Evolutionary conservation across 768 basidiomycete species (phyloP), one percentile per base, ranked within the genome.

Genomic region (Pulveroboletus sp.): DNA sequence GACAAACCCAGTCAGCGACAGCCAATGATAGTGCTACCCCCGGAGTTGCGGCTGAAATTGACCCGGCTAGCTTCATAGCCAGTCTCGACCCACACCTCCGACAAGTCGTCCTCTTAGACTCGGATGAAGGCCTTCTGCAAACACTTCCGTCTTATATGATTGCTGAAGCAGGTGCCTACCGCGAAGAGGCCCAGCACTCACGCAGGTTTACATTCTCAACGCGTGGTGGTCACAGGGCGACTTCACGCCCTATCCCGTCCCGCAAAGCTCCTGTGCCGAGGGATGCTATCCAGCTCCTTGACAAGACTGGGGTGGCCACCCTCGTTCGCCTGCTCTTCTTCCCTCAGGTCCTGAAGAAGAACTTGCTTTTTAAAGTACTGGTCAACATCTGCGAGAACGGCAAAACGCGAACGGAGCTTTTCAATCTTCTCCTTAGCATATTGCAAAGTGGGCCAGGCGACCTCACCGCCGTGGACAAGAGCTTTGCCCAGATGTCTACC

Each of bases 381-480:
- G 85, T 92, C 55, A 95, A 98, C 64, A 76, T 99, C 8, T 99
- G 93, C 71, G 94, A 98, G 71, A 99, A 99, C 64, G 73, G 82
- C 3, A 90, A 87, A 62, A 93, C 95, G 0, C 80, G 96, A 17
- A 83, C 82, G 6, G 96, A 99, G 58, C 75, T 98, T 21, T 89
- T 99, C 76, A 96, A 94, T 62, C 79, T 97, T 13, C 80, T 99
- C 18, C 77, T 99, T n/a, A 86, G 82, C 53, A 91, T 98, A 54
- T 73, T 98, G 6, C 93, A 98, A 68, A 96, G 95, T 58, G 95
- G 95, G 13, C 86, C 93, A 3, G 92, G 89, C 15, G 96, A 98
- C 67, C 77, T 95, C 26, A 83, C 85, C 2, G 83, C 89, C 2
- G 90, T 97, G 18, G 96, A 98, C 70, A 89, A 86, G 63, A 93